These are phyloP conservation scores for Tuctoria greenei DNA, from an alignment of 176 grass and related monocot species.

Conservation along the genomic window DNA sequence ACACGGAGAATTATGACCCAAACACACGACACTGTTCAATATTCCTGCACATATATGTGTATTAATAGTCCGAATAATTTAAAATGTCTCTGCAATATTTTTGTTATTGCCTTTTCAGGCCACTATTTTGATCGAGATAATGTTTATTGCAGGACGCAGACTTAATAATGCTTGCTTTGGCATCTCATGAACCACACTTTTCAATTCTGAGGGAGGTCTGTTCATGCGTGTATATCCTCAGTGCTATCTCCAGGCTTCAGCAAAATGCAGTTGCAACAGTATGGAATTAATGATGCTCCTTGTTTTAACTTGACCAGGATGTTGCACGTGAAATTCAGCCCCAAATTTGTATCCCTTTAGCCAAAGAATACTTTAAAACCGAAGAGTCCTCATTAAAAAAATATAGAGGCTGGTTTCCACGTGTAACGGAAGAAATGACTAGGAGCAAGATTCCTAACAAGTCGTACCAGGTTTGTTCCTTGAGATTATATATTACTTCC, in stretches of 20 bases:
- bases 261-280: background rate
- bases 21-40: too few species aligned
- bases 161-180: constrained; percentile 82
- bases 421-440: background rate
- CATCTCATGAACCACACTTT: constrained; percentile 78
- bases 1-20: too few species aligned
- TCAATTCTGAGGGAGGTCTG: constrained; percentile 73
- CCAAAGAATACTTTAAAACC: background rate
- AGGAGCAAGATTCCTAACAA: constrained; percentile 17
- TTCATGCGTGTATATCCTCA: background rate
- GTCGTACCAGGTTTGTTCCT: constrained; percentile 34
- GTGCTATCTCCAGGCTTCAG: background rate
- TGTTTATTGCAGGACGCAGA: constrained; percentile 64
- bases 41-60: too few species aligned
- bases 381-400: constrained; percentile 14
- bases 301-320: constrained; percentile 24
- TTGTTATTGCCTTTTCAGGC: background rate
- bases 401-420: constrained; percentile 22
- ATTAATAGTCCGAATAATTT: background rate
- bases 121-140: background rate
- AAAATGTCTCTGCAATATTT: background rate
- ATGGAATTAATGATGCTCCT: background rate
- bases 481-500: background rate
- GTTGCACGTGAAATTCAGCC: background rate
- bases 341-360: background rate